Evolutionary conservation across 2,329 filamentous ascomycete species (phyloP).

Genomic region (Nakataea oryzae): DNA sequence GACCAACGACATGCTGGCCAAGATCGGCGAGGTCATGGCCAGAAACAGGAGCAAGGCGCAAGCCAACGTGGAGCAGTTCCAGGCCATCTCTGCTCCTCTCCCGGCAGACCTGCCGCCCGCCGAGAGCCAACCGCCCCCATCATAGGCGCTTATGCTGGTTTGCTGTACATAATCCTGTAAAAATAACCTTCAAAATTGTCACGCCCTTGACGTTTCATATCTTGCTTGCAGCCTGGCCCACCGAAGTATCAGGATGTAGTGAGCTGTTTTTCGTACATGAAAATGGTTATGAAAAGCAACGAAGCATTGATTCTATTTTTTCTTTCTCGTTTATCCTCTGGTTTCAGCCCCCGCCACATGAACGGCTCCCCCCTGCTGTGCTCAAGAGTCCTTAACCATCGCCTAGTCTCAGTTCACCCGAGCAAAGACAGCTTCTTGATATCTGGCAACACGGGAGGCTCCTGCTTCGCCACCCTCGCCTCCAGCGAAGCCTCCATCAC

Average conservation of each 20-base stretch:
- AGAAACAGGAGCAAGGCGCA: constrained; percentile 31
- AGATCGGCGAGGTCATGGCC: constrained; percentile 51
- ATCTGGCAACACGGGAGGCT: constrained; percentile 34
- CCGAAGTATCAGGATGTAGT: no score
- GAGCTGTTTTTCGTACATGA: no score
- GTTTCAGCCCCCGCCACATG: background rate
- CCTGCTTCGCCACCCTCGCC: constrained; percentile 29
- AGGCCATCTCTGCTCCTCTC: background rate
- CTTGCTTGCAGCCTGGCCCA: no score
- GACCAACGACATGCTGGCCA: constrained; percentile 47
- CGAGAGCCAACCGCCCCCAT: background rate
- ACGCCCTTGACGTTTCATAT: background rate
- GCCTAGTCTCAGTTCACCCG: constrained; percentile 20
- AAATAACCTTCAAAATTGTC: background rate
- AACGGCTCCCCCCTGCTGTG: no score
- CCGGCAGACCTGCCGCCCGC: background rate
- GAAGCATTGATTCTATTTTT: background rate
- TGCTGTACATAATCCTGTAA: background rate
- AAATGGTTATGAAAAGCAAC: background rate
- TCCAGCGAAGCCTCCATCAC: constrained; percentile 41
- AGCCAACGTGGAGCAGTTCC: background rate
- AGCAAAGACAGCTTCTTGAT: constrained; percentile 39
- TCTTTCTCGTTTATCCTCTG: no score
- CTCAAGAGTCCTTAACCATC: no score
- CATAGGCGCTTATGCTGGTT: background rate